Percentiles rank a stretch among this genome's conserved stretches.
phyloP scores from a whole-genome alignment of 176 grass and related monocot species.

The Microstegium vimineum region DNA sequence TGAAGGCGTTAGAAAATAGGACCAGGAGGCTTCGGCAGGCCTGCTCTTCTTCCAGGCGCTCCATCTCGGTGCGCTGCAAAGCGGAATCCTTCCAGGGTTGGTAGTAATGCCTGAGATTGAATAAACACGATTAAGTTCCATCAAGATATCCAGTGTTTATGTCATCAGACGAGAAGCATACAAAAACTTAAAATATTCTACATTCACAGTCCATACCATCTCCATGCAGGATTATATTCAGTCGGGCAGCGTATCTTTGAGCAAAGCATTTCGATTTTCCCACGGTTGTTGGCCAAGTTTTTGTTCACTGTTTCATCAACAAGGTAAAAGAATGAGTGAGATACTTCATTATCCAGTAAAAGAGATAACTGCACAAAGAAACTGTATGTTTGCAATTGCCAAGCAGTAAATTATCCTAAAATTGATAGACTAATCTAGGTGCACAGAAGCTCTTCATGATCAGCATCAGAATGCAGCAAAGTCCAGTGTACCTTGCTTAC shows the following conservation, averaged over 20 bases:
- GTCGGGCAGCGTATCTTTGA: constrained; percentile 63
- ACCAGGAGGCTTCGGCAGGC: constrained; percentile 64
- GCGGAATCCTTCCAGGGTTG: constrained; percentile 63
- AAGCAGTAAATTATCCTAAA: not conserved
- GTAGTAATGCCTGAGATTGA: constrained; percentile 62
- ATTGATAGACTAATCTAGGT: not conserved
- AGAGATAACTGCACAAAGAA: not conserved
- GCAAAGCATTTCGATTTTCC: constrained; percentile 49
- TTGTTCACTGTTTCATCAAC: constrained; percentile 39
- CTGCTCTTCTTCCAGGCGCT: constrained; percentile 67
- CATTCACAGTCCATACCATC: constrained; percentile 58
- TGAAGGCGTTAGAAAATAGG: constrained; percentile 61
- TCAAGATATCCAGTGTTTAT: not conserved
- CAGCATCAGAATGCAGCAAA: constrained; percentile 7
- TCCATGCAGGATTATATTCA: constrained; percentile 77
- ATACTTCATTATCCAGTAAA: constrained; percentile 2
- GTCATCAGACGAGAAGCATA: not conserved
- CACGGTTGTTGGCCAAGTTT: constrained; percentile 31
- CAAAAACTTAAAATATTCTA: not conserved
- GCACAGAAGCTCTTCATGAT: not conserved
- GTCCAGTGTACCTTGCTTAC: constrained; percentile 34
- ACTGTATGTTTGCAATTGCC: not conserved
- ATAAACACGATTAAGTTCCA: not conserved
- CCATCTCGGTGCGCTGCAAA: constrained; percentile 33
- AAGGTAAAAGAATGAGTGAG: not conserved